These are phyloP conservation scores for Mortierella antarctica DNA, from an alignment of 192 early-diverging fungal species.

Conservation along the genomic window DNA sequence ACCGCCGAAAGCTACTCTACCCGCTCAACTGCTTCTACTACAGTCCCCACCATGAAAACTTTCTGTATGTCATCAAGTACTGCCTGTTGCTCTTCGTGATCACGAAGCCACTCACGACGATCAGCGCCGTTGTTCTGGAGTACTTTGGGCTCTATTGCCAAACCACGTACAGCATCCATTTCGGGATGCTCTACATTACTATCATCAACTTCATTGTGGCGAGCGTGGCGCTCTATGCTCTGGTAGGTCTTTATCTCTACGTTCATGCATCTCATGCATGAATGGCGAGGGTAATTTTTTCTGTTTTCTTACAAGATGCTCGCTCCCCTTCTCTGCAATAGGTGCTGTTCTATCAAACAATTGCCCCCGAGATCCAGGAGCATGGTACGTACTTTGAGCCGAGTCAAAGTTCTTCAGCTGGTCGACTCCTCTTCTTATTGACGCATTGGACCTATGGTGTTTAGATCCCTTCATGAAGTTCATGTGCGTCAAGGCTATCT, in stretches of 20 bases:
- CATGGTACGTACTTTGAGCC: slow-evolving; percentile 17
- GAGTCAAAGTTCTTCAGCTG: neutral
- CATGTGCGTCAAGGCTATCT: slow-evolving; percentile 53
- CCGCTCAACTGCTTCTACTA: slow-evolving; percentile 71
- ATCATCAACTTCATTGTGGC: slow-evolving; percentile 73
- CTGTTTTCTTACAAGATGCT: neutral
- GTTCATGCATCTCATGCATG: neutral
- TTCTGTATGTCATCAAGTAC: slow-evolving; percentile 67
- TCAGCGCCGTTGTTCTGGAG: slow-evolving; percentile 70
- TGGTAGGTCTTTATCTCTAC: slow-evolving; percentile 58
- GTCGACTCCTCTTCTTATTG: neutral
- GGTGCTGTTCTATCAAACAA: slow-evolving; percentile 49
- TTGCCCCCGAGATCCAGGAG: slow-evolving; percentile 41
- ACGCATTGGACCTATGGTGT: too few relatives aligned
- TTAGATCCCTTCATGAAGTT: slow-evolving; percentile 54
- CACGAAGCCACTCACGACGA: slow-evolving; percentile 66
- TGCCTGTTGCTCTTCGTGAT: slow-evolving; percentile 78
- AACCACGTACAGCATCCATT: slow-evolving; percentile 67
- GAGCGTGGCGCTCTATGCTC: slow-evolving; percentile 71
- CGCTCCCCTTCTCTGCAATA: slow-evolving; percentile 1
- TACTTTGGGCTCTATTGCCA: slow-evolving; percentile 71
- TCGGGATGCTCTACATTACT: slow-evolving; percentile 74
- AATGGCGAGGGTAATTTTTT: neutral
- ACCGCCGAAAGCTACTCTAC: slow-evolving; percentile 65
- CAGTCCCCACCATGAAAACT: slow-evolving; percentile 68